phyloP scores from a whole-genome alignment of 2,329 filamentous ascomycete genomes.

The Boeremia lycopersici region DNA sequence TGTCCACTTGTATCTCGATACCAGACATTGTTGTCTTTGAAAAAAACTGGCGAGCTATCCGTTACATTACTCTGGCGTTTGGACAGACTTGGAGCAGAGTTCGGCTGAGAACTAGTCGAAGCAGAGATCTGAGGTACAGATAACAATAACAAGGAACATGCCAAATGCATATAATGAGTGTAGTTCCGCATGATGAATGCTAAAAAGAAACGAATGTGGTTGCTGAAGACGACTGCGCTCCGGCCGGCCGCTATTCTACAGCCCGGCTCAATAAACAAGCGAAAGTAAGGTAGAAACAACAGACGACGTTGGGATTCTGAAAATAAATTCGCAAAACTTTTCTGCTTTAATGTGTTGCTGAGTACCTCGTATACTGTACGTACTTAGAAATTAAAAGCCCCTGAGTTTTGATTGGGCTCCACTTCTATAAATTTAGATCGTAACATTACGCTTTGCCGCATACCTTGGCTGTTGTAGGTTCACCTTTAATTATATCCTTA shows the following conservation, averaged over 20 bases:
- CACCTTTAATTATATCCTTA: background rate
- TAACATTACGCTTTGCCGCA: background rate
- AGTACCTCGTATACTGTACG: background rate
- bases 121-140: constrained; percentile 9
- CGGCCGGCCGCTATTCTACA: background rate
- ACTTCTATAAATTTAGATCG: background rate
- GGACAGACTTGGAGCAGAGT: constrained; percentile 3
- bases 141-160: constrained; percentile 8
- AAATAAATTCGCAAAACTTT: too few species aligned
- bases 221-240: background rate
- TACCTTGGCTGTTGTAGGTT: background rate
- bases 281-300: too few species aligned
- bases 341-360: background rate
- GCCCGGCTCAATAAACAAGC: background rate
- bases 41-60: constrained; percentile 18
- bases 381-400: background rate
- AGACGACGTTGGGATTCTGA: too few species aligned
- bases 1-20: constrained; percentile 19
- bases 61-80: constrained; percentile 23
- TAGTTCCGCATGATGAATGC: constrained; percentile 12
- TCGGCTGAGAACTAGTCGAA: constrained; percentile 1
- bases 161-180: constrained; percentile 10
- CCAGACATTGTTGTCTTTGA: constrained; percentile 33
- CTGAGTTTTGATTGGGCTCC: constrained; percentile 13
- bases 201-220: background rate